phyloP scores from a whole-genome alignment of 129 eudicot species.

The Flaveria sonorensis region DNA sequence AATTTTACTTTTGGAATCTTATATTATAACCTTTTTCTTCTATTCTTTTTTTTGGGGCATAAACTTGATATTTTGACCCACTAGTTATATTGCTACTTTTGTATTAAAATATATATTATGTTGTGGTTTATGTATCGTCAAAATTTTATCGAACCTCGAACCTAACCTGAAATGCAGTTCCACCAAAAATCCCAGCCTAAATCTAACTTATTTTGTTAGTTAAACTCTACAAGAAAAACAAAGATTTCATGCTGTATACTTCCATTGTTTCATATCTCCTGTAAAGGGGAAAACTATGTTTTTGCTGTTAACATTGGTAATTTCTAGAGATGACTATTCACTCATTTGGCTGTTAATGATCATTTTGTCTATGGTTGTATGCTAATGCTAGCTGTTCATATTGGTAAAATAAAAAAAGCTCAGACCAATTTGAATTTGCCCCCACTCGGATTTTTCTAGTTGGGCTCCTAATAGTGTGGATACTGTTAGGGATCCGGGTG shows the following conservation, averaged over 20 bases:
- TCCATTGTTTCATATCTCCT: neutral
- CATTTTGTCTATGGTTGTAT: neutral
- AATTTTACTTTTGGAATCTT: neutral
- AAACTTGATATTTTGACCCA: neutral
- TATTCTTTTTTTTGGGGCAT: neutral
- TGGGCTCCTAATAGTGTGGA: neutral
- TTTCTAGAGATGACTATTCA: neutral
- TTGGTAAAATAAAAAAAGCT: neutral
- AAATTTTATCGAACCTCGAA: neutral
- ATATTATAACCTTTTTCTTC: neutral
- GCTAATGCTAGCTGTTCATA: neutral
- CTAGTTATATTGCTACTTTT: neutral
- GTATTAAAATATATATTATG: neutral
- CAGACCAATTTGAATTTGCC: neutral
- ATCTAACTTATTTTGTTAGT: neutral
- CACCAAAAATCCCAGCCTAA: neutral
- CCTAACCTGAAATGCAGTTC: neutral
- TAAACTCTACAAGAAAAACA: neutral
- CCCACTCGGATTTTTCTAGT: neutral
- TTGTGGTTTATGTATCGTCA: neutral
- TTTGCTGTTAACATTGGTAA: neutral
- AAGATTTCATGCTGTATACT: neutral
- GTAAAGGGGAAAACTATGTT: neutral
- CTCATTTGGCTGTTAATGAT: neutral
- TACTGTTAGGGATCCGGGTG: no score